Conservation (phyloP, 2,329 filamentous ascomycete genomes). For the Botryotinia convoluta region DNA sequence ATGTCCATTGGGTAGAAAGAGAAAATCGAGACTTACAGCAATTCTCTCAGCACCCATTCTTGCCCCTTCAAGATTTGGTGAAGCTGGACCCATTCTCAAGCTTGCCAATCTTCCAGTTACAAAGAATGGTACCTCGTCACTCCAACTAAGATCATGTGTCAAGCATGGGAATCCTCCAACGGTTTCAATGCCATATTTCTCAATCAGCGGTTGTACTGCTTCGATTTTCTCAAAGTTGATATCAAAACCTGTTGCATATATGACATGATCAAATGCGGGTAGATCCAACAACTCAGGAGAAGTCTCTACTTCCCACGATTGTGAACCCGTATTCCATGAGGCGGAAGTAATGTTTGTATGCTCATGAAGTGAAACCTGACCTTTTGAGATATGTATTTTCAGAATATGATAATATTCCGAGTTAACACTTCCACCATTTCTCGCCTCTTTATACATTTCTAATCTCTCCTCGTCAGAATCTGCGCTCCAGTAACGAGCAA, state of each 20-base stretch:
- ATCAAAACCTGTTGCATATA: slow-evolving; percentile 64
- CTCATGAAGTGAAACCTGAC: slow-evolving; percentile 24
- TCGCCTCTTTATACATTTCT: slow-evolving; percentile 62
- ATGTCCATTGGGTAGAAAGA: not conserved
- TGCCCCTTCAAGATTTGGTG: slow-evolving; percentile 71
- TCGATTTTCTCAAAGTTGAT: slow-evolving; percentile 60
- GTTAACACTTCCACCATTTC: slow-evolving; percentile 79
- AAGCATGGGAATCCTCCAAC: slow-evolving; percentile 69
- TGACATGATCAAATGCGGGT: slow-evolving; percentile 43
- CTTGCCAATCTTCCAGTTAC: slow-evolving; percentile 66
- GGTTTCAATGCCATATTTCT: slow-evolving; percentile 58
- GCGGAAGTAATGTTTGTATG: slow-evolving; percentile 46
- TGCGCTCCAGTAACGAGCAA: slow-evolving; percentile 74
- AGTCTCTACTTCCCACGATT: slow-evolving; percentile 49
- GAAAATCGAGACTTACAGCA: slow-evolving; percentile 20
- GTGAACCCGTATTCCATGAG: slow-evolving; percentile 46
- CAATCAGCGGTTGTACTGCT: slow-evolving; percentile 57
- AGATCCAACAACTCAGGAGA: slow-evolving; percentile 50
- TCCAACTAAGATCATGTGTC: slow-evolving; percentile 75
- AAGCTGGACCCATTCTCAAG: slow-evolving; percentile 67
- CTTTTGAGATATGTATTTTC: slow-evolving; percentile 18
- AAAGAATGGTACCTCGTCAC: slow-evolving; percentile 69
- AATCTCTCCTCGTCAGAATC: slow-evolving; percentile 68
- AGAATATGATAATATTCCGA: slow-evolving; percentile 34
- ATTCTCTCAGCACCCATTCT: slow-evolving; percentile 68